Conservation (phyloP, 306 rosid genomes). For the Pyrus betulifolia region DNA sequence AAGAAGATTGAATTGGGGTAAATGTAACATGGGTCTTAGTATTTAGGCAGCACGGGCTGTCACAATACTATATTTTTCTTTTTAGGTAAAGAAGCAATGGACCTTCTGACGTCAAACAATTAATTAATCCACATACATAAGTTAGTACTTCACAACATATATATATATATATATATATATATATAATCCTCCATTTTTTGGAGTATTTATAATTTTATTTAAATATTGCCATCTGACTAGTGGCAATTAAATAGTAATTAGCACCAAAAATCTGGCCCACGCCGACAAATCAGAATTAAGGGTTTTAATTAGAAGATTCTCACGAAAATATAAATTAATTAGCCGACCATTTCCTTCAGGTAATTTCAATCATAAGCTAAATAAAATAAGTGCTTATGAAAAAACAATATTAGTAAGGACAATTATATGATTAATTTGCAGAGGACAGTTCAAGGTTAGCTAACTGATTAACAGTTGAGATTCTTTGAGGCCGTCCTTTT, state of each 20-base stretch:
- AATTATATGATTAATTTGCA: constrained; percentile 9
- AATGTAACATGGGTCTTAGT: constrained; percentile 14
- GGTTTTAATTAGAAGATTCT: constrained; percentile 35
- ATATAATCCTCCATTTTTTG: background rate
- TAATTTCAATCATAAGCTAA: constrained; percentile 34
- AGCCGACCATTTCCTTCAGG: constrained; percentile 38
- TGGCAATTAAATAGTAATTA: background rate
- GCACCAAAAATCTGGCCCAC: constrained; percentile 14
- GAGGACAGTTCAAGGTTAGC: constrained; percentile 40
- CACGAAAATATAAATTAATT: background rate
- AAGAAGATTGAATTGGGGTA: background rate
- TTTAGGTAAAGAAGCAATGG: background rate
- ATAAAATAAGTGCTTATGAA: background rate
- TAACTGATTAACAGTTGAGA: constrained; percentile 41
- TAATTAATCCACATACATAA: constrained; percentile 19
- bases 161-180: too few relatives aligned
- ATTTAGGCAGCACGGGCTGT: constrained; percentile 23
- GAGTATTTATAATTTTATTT: background rate
- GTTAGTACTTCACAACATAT: background rate
- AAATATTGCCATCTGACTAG: background rate
- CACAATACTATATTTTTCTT: background rate
- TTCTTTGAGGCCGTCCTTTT: constrained; percentile 44
- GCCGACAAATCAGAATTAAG: constrained; percentile 59
- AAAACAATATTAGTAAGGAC: constrained; percentile 1
- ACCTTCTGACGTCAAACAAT: constrained; percentile 42